Conservation (phyloP, 2,329 filamentous ascomycete genomes). For the Penicillium sp. region DNA sequence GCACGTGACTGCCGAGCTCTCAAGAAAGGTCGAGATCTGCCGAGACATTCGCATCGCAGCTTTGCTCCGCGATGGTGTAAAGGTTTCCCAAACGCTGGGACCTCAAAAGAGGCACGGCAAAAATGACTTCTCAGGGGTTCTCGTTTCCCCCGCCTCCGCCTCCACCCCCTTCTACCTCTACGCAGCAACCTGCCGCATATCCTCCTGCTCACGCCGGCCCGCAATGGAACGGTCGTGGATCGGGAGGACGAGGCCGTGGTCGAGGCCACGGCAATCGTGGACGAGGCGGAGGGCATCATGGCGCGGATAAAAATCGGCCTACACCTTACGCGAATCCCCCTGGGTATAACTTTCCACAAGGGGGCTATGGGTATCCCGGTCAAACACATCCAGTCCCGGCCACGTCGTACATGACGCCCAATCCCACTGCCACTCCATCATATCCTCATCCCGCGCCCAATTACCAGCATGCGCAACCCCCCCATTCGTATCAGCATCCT, state of each 20-base stretch:
- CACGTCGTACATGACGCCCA: slow-evolving; percentile 21
- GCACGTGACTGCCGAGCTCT: slow-evolving; percentile 15
- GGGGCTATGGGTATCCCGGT: slow-evolving; percentile 28
- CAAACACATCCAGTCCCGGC: slow-evolving; percentile 23
- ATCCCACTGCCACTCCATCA: slow-evolving; percentile 21
- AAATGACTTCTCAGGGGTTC: slow-evolving; percentile 40
- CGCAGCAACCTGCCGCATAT: slow-evolving; percentile 19
- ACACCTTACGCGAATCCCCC: slow-evolving; percentile 19
- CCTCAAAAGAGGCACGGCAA: slow-evolving; percentile 20
- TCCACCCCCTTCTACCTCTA: slow-evolving; percentile 34
- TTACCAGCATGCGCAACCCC: slow-evolving; percentile 19
- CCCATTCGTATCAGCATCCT: slow-evolving; percentile 12
- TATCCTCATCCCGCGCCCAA: slow-evolving; percentile 19
- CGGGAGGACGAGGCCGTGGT: slow-evolving; percentile 29
- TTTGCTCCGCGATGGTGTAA: slow-evolving; percentile 20
- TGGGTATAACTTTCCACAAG: slow-evolving; percentile 24
- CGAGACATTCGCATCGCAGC: slow-evolving; percentile 9
- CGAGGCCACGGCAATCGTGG: slow-evolving; percentile 32
- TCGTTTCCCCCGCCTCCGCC: slow-evolving; percentile 42
- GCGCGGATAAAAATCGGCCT: slow-evolving; percentile 12
- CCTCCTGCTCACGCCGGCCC: slow-evolving; percentile 22
- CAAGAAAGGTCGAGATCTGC: slow-evolving; percentile 11
- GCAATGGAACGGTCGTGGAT: slow-evolving; percentile 23
- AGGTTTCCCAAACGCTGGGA: slow-evolving; percentile 21
- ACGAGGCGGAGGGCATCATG: slow-evolving; percentile 19